Conservation (phyloP, 2,329 filamentous ascomycete genomes). For the Trichoderma hamatum region DNA sequence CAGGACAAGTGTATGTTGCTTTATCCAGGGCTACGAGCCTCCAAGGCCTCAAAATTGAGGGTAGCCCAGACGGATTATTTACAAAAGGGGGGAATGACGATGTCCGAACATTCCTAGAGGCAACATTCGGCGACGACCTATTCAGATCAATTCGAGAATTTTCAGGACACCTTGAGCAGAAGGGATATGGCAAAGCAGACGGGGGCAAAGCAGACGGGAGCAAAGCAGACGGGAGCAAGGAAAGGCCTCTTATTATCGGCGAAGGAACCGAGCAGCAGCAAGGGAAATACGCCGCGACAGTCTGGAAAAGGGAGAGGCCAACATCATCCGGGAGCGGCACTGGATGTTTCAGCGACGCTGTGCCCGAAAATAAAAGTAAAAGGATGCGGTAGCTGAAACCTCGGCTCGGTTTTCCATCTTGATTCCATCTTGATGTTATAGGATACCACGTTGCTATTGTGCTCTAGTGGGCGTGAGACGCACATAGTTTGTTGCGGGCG, state of each 20-base stretch:
- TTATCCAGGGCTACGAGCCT: conserved; percentile 31
- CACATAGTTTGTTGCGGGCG: neutral
- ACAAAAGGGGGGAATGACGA: conserved; percentile 13
- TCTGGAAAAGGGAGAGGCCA: neutral
- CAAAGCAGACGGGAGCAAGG: neutral
- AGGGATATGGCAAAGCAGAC: neutral
- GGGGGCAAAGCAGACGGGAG: neutral
- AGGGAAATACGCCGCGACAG: neutral
- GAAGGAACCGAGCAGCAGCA: neutral
- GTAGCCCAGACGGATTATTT: conserved; percentile 7
- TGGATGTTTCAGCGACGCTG: neutral
- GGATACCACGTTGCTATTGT: neutral
- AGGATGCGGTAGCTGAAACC: neutral
- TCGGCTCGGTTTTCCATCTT: neutral
- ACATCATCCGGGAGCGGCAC: neutral
- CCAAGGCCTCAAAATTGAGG: conserved; percentile 30
- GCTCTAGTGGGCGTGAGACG: neutral
- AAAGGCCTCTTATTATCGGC: neutral
- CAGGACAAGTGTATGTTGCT: conserved; percentile 62
- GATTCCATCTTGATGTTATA: neutral
- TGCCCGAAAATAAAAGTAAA: neutral
- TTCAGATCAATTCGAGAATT: neutral
- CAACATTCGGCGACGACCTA: conserved; percentile 1
- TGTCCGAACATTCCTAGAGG: conserved; percentile 1
- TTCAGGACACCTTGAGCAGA: neutral